These are phyloP conservation scores for Tricharina praecox DNA, from an alignment of 495 filamentous ascomycete species.

Conservation along the genomic window DNA sequence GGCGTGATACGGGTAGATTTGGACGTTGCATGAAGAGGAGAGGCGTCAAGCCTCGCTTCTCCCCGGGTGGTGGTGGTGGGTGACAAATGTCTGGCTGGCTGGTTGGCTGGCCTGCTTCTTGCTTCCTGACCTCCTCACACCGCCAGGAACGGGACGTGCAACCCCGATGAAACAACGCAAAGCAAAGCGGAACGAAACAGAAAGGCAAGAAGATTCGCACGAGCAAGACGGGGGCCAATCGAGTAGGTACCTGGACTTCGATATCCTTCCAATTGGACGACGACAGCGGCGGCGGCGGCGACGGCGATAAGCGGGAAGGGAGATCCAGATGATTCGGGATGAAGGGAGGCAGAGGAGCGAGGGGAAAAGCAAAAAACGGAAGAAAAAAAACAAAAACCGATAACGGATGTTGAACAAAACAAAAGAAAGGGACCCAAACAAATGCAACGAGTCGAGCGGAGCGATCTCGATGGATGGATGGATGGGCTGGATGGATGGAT, in stretches of 20 bases:
- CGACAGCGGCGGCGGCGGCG: neutral
- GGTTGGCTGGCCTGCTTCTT: too few relatives aligned
- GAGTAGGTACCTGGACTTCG: too few relatives aligned
- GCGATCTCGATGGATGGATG: too few relatives aligned
- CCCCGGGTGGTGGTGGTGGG: neutral
- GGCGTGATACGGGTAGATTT: neutral
- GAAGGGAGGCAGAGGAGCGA: neutral
- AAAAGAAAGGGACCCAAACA: too few relatives aligned
- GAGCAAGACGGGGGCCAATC: too few relatives aligned
- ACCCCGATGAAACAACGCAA: neutral
- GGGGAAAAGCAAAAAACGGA: neutral
- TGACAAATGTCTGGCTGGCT: too few relatives aligned
- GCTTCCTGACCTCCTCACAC: neutral
- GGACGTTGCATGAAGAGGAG: neutral
- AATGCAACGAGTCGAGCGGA: too few relatives aligned
- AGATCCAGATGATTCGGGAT: neutral
- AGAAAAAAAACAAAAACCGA: neutral
- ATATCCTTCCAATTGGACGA: neutral
- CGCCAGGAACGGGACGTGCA: neutral
- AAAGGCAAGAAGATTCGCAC: too few relatives aligned
- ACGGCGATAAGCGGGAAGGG: neutral
- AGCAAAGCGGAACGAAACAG: neutral
- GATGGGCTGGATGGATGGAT: too few relatives aligned
- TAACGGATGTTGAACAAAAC: too few relatives aligned
- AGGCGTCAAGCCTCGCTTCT: neutral